A percentile compares a stretch with the other conserved stretches of the same genome.
Conservation (phyloP, 2,329 filamentous ascomycete genomes). For the Venturia carpophila region DNA sequence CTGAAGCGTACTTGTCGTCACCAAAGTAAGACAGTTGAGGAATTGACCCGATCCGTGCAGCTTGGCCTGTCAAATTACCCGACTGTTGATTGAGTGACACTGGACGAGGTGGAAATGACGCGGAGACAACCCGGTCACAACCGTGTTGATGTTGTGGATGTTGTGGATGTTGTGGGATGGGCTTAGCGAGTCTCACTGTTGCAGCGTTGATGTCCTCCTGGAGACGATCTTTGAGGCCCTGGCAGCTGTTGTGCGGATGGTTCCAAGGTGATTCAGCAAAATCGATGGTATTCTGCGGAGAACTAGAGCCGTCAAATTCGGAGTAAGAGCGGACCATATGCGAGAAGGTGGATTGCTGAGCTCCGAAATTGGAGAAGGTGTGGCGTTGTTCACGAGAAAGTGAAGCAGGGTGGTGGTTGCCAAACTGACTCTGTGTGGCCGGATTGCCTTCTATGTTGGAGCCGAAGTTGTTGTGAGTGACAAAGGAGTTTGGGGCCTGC, state of each 20-base stretch:
- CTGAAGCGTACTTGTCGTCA: conserved; percentile 16
- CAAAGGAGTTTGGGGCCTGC: not conserved
- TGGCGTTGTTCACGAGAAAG: conserved; percentile 1
- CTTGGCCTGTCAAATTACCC: conserved; percentile 1
- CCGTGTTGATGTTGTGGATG: too few relatives aligned
- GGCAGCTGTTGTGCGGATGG: not conserved
- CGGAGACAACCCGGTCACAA: conserved; percentile 9
- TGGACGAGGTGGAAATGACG: conserved; percentile 11
- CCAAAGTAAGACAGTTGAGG: conserved; percentile 16
- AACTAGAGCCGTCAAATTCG: not conserved
- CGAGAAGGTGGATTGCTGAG: conserved; percentile 7
- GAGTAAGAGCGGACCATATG: conserved; percentile 11
- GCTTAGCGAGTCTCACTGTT: conserved; percentile 7
- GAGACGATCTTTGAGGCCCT: conserved; percentile 13
- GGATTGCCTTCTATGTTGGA: not conserved
- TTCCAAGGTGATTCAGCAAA: conserved; percentile 11
- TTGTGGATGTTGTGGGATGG: not conserved
- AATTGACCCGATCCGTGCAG: conserved; percentile 13
- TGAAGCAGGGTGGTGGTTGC: conserved; percentile 7
- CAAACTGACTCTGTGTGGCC: not conserved
- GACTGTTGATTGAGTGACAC: conserved; percentile 8
- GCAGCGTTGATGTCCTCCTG: not conserved
- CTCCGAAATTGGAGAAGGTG: conserved; percentile 1
- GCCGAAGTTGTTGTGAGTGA: not conserved
- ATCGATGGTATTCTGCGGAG: conserved; percentile 2